These are phyloP conservation scores for Fusarium sp. DNA, from an alignment of 2,329 filamentous ascomycete genomes.

Conservation along the genomic window DNA sequence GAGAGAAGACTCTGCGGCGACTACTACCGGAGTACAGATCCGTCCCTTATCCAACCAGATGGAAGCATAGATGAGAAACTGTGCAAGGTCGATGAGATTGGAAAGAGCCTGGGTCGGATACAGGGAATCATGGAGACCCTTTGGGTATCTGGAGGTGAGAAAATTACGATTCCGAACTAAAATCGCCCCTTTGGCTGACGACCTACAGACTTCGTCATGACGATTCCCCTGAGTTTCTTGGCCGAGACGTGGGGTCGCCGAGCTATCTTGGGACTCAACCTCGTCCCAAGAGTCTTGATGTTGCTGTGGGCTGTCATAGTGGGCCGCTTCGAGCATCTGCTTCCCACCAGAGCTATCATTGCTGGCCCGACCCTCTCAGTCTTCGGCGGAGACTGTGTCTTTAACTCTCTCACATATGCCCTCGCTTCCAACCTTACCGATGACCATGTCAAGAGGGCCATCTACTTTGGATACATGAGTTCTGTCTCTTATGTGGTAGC, in stretches of 20 bases:
- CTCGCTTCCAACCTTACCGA: slow-evolving; percentile 58
- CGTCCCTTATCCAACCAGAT: slow-evolving; percentile 41
- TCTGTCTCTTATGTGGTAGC: slow-evolving; percentile 61
- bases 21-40: slow-evolving; percentile 59
- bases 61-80: slow-evolving; percentile 61
- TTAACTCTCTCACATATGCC: slow-evolving; percentile 62
- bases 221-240: slow-evolving; percentile 60
- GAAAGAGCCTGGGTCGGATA: slow-evolving; percentile 63
- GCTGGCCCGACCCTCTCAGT: slow-evolving; percentile 57
- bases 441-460: slow-evolving; percentile 58
- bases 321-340: slow-evolving; percentile 26
- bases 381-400: slow-evolving; percentile 63
- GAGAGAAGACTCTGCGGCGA: slow-evolving; percentile 62
- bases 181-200: background rate
- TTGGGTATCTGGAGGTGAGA: slow-evolving; percentile 61
- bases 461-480: slow-evolving; percentile 64
- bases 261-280: slow-evolving; percentile 56
- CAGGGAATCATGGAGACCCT: slow-evolving; percentile 63
- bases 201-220: slow-evolving; percentile 59
- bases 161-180: accelerated
- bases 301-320: slow-evolving; percentile 41
- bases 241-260: slow-evolving; percentile 57
- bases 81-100: slow-evolving; percentile 66
- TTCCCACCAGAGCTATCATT: slow-evolving; percentile 50
- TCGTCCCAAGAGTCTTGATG: slow-evolving; percentile 50